Base-by-base conservation (phyloP, 2,329 filamentous ascomycete genomes). In the Penicillium sp. region DNA sequence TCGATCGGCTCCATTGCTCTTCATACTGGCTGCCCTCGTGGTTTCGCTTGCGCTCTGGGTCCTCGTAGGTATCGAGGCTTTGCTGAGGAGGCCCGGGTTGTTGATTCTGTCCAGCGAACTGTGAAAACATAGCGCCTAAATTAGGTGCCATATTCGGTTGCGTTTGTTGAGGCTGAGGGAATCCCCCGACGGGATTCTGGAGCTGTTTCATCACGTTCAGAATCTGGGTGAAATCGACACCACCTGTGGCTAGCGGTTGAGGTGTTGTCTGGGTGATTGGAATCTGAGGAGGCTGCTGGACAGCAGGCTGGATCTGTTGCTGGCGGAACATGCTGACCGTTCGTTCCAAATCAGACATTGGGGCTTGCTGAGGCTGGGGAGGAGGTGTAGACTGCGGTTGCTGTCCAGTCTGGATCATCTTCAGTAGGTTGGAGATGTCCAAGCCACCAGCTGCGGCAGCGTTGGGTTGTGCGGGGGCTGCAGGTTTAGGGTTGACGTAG, bases 391-490 rank as follows among this genome's bases (percentile, higher is more conserved):
- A 56, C 46, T 65, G 66, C 43, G 61, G 66, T 50, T 57, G 67
- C 44, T 63, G 59, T 49, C 65, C 64, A 37, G 66, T 65, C 42
- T 71, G 71, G 6, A 75, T 66, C 20, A 72, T 63, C 42, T 71
- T 70, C 18, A 75, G 68, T 27, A 76, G 46, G 40, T 66, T 67
- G 10, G 70, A 61, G 20, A 76, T 70, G 52, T 75, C 69, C 25
- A 70, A 63, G 40, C 1, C 27, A n/a, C 56, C 56, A 38, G 38
- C 50, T 9, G 37, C 25, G 6, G 50, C 45, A 23, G 66, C 56
- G 28, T 55, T 60, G 23, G 60, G 52, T 39, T 61, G 59, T 20
- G 48, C 50, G 23, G 52, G 56, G 25, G 58, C 44, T 8, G 59
- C 42, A 43, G 62, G 63, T 23, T 68, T 65, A n/a, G 67, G 63